Conservation (phyloP, 2,329 filamentous ascomycete species). For the Penicillium sp. region DNA sequence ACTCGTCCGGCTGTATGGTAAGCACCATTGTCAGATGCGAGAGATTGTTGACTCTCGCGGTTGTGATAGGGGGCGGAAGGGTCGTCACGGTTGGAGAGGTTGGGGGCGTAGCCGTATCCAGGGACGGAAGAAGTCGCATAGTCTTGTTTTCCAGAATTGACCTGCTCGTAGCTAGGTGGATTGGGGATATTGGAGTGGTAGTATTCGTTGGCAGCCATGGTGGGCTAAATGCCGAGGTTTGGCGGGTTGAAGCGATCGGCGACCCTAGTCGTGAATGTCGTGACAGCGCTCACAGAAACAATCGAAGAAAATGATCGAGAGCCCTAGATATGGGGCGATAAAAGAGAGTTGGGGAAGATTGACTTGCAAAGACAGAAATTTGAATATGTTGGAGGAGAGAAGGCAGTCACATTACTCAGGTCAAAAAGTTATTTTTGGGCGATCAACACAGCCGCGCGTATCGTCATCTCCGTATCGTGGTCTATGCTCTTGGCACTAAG, state of each 20-base stretch:
- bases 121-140: constrained; percentile 22
- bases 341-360: background rate
- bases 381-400: constrained; percentile 2
- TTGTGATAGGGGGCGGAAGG: constrained; percentile 42
- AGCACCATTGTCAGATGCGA: constrained; percentile 34
- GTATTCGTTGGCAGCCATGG: constrained; percentile 67
- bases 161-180: constrained; percentile 34
- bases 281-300: background rate
- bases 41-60: constrained; percentile 39
- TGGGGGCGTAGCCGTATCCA: constrained; percentile 20
- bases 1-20: constrained; percentile 33
- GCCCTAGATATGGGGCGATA: background rate
- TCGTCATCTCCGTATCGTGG: constrained; percentile 7
- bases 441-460: constrained; percentile 27
- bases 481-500: background rate
- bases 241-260: constrained; percentile 2
- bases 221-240: constrained; percentile 25
- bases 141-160: constrained; percentile 34
- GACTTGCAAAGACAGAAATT: background rate
- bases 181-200: constrained; percentile 51
- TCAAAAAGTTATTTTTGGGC: constrained; percentile 24
- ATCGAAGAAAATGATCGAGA: background rate
- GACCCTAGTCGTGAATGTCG: constrained; percentile 1
- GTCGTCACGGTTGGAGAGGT: constrained; percentile 41
- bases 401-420: constrained; percentile 21